Conservation (phyloP, 345 rosid genomes). For the Pugionium dolabratum region DNA sequence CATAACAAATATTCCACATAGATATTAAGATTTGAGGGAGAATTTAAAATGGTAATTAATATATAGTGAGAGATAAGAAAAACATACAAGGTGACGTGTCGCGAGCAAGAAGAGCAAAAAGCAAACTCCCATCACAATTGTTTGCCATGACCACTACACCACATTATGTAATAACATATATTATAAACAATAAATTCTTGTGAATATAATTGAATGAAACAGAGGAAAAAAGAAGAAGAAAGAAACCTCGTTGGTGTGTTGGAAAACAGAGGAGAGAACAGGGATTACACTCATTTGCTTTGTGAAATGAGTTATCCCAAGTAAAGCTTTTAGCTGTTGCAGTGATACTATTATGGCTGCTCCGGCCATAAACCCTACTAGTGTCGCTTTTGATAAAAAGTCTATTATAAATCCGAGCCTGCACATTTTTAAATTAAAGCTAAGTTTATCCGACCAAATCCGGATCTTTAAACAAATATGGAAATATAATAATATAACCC, state of each 20-base stretch:
- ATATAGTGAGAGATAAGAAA: background rate
- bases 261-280: constrained; percentile 82
- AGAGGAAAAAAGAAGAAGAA: constrained; percentile 7
- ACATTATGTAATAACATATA: background rate
- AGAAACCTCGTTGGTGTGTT: constrained; percentile 67
- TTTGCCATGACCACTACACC: constrained; percentile 97
- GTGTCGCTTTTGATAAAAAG: constrained; percentile 83
- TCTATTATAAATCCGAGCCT: constrained; percentile 95
- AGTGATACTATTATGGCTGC: constrained; percentile 94
- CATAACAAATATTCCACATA: constrained; percentile 26
- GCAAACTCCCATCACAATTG: constrained; percentile 79
- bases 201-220: background rate
- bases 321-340: constrained; percentile 86
- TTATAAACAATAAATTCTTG: background rate
- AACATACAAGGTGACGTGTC: constrained; percentile 78
- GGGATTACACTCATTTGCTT: constrained; percentile 76
- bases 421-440: background rate
- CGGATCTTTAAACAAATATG: too few species aligned
- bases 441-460: background rate
- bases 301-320: constrained; percentile 93
- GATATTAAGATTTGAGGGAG: background rate
- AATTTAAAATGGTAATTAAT: background rate
- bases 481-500: background rate
- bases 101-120: constrained; percentile 72
- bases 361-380: constrained; percentile 96